phyloP scores from a whole-genome alignment of 2,329 filamentous ascomycete genomes.

The Endocalyx cinctus region DNA sequence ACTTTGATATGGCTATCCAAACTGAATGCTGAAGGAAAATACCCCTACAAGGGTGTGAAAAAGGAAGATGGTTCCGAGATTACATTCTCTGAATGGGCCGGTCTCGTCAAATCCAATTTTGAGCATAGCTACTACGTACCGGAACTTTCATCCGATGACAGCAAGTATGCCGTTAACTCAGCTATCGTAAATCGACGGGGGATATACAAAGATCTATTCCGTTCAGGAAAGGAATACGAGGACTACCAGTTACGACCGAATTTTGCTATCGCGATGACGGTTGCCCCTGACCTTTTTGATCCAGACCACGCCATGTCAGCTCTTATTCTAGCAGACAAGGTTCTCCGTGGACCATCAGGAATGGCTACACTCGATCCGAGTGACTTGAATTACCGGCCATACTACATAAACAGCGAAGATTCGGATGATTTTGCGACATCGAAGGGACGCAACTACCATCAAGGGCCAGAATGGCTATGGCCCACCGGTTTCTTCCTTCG shows the following conservation, averaged over 20 bases:
- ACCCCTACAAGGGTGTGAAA: constrained; percentile 68
- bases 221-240: constrained; percentile 90
- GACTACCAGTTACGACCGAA: constrained; percentile 96
- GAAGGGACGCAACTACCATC: constrained; percentile 96
- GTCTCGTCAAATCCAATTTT: constrained; percentile 76
- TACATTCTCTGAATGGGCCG: constrained; percentile 74
- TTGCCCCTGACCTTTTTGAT: constrained; percentile 84
- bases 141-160: constrained; percentile 61
- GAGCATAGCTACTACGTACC: constrained; percentile 92
- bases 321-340: constrained; percentile 72
- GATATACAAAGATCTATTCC: constrained; percentile 97
- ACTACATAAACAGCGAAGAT: constrained; percentile 94
- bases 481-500: constrained; percentile 93
- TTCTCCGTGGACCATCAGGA: constrained; percentile 79
- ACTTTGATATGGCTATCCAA: constrained; percentile 73
- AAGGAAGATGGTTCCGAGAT: constrained; percentile 57
- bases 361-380: constrained; percentile 94
- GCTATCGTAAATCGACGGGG: constrained; percentile 81
- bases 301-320: constrained; percentile 72
- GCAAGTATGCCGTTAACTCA: constrained; percentile 74
- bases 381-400: constrained; percentile 89
- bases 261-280: constrained; percentile 92
- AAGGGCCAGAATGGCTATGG: constrained; percentile 98
- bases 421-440: constrained; percentile 84
- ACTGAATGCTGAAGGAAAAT: constrained; percentile 64